phyloP scores from a whole-genome alignment of 106 monocot genomes.

The Dioscorea dumetorum region DNA sequence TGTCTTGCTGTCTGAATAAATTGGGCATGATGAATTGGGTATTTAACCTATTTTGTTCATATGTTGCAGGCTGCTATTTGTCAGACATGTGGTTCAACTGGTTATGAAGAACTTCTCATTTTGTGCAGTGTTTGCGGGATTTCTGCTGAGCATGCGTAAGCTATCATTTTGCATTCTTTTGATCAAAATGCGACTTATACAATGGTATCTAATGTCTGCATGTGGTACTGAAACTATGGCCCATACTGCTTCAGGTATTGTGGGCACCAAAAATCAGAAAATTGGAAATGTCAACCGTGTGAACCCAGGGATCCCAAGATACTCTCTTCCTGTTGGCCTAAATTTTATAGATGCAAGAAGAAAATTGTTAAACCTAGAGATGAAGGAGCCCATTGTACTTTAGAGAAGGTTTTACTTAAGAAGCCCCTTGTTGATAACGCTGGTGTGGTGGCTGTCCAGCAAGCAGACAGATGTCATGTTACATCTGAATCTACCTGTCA shows the following conservation, averaged over 20 bases:
- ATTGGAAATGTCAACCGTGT: slow-evolving; percentile 27
- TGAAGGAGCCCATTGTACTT: no score
- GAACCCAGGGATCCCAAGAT: background rate
- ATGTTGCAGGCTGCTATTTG: slow-evolving; percentile 3
- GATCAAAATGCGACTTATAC: background rate
- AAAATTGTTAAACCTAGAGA: no score
- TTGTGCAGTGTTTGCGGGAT: slow-evolving; percentile 23
- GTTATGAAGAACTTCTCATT: slow-evolving; percentile 21
- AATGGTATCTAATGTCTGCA: background rate
- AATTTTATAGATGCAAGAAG: no score
- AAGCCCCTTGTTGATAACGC: no score
- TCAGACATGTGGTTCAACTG: slow-evolving; percentile 32
- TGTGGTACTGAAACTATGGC: no score
- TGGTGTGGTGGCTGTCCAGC: no score
- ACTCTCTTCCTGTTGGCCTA: background rate
- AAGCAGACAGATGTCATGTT: background rate
- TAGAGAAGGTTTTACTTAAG: no score
- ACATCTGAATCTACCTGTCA: background rate
- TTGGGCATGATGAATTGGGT: no score
- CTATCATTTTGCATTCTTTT: background rate
- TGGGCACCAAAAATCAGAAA: slow-evolving; percentile 7
- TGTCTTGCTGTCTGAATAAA: no score
- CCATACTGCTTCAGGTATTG: slow-evolving; percentile 23
- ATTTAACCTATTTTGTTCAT: no score
- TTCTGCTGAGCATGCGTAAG: slow-evolving; percentile 29